Percentiles rank a stretch among this genome's conserved stretches.
Conservation (phyloP, 805 yeast genomes). For the Monosporozyma yasuniensis region DNA sequence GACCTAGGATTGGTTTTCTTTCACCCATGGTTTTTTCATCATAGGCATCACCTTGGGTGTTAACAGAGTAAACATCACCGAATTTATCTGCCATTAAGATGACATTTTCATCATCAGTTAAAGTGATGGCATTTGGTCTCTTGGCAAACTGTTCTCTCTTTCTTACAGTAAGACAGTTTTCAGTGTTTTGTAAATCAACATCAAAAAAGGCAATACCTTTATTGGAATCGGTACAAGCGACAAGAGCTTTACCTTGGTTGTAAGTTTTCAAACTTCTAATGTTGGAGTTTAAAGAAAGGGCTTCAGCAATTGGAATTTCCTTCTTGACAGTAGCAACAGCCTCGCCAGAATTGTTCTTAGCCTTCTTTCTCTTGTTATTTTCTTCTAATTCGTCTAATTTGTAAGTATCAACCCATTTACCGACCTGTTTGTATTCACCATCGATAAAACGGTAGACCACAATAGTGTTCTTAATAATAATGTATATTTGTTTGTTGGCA, state of each 20-base stretch:
- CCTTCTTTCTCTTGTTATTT: slow-evolving; percentile 35
- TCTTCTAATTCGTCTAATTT: slow-evolving; percentile 35
- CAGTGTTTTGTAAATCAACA: slow-evolving; percentile 24
- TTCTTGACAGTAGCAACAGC: slow-evolving; percentile 47
- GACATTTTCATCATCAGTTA: slow-evolving; percentile 40
- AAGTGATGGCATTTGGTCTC: slow-evolving; percentile 78
- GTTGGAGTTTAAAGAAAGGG: slow-evolving; percentile 41
- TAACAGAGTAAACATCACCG: slow-evolving; percentile 79
- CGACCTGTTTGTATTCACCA: slow-evolving; percentile 32
- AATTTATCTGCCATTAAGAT: slow-evolving; percentile 85
- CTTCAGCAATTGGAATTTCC: slow-evolving; percentile 40
- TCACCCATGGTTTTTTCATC: slow-evolving; percentile 35
- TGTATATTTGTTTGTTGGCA: slow-evolving; percentile 42
- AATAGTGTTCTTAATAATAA: slow-evolving; percentile 51
- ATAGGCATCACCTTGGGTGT: slow-evolving; percentile 33
- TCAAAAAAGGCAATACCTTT: slow-evolving; percentile 64
- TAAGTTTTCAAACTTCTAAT: slow-evolving; percentile 55
- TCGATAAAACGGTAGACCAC: slow-evolving; percentile 37
- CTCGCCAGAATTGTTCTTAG: slow-evolving; percentile 29
- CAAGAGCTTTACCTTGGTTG: slow-evolving; percentile 43
- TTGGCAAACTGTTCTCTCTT: slow-evolving; percentile 79
- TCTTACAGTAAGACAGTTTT: slow-evolving; percentile 39
- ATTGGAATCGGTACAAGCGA: slow-evolving; percentile 73
- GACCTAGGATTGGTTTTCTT: slow-evolving; percentile 75
- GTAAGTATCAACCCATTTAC: slow-evolving; percentile 55